phyloP scores from a whole-genome alignment of 352 stramenopile genomes.

The Blastocystis sp. region DNA sequence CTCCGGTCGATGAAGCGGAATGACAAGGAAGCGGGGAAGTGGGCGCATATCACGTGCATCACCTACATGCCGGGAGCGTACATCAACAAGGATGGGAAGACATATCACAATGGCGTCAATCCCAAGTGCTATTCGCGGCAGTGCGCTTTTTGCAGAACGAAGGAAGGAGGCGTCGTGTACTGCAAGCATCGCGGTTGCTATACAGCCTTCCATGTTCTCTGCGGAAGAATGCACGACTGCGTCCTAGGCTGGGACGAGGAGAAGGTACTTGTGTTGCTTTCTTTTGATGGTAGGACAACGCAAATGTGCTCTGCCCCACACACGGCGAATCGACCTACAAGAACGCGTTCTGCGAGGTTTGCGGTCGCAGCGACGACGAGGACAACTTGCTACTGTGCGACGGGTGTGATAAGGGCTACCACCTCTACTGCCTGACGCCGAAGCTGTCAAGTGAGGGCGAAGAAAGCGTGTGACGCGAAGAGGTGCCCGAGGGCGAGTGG shows the following conservation, averaged over 20 bases:
- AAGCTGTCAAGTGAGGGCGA: constrained; percentile 1
- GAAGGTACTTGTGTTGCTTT: constrained; percentile 23
- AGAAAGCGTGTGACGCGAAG: neutral
- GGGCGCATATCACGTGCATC: constrained; percentile 56
- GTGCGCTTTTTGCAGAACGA: constrained; percentile 57
- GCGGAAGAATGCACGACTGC: constrained; percentile 48
- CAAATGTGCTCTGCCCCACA: constrained; percentile 11
- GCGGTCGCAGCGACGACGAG: constrained; percentile 60
- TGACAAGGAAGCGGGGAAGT: constrained; percentile 19
- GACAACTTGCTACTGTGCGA: constrained; percentile 71
- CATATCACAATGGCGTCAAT: constrained; percentile 57
- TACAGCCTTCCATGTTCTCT: constrained; percentile 55
- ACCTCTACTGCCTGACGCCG: constrained; percentile 69
- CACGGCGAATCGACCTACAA: constrained; percentile 8
- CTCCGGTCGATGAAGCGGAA: constrained; percentile 62
- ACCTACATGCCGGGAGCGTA: constrained; percentile 65
- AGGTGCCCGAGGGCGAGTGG: constrained; percentile 69
- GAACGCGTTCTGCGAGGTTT: constrained; percentile 44
- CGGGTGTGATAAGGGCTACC: constrained; percentile 69
- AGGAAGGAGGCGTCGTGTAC: constrained; percentile 54
- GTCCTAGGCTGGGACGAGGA: constrained; percentile 61
- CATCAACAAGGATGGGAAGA: constrained; percentile 36
- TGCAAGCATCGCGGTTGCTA: constrained; percentile 27
- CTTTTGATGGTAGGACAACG: constrained; percentile 7
- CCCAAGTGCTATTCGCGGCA: neutral